Percentiles rank a stretch among this genome's conserved stretches.
Evolutionary conservation across 805 yeast genomes (phyloP).

Genomic region (Metschnikowia peoriensis): DNA sequence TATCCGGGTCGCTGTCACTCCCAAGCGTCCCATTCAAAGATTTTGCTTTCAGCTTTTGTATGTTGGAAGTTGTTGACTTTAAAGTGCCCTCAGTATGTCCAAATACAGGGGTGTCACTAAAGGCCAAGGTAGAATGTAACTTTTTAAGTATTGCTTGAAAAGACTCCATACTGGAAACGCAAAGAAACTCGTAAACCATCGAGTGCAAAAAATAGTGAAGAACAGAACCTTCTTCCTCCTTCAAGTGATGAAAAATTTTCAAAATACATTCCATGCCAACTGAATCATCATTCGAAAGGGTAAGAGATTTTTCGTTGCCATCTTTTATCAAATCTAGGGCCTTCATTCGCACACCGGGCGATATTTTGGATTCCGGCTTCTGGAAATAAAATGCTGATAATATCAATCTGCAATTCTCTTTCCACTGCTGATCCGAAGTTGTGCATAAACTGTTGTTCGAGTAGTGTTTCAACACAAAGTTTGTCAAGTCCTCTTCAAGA

Average conservation of each 20-base stretch:
- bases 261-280: constrained; percentile 33
- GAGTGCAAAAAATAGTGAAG: constrained; percentile 28
- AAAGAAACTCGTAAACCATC: constrained; percentile 25
- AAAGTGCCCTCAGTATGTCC: neutral
- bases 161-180: constrained; percentile 1
- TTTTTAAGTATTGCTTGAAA: neutral
- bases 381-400: constrained; percentile 43
- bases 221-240: constrained; percentile 32
- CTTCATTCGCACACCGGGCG: constrained; percentile 27
- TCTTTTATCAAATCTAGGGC: constrained; percentile 35
- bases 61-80: neutral
- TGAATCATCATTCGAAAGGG: constrained; percentile 27
- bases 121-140: neutral
- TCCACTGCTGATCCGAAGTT: constrained; percentile 53
- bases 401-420: constrained; percentile 41
- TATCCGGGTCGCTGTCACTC: neutral
- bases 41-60: neutral
- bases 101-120: too few species aligned
- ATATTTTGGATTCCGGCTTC: constrained; percentile 10
- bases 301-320: constrained; percentile 33
- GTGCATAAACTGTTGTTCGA: constrained; percentile 51
- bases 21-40: neutral
- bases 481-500: constrained; percentile 37
- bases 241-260: constrained; percentile 29
- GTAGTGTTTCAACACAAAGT: constrained; percentile 48